These are phyloP conservation scores for Linum usitatissimum DNA, from an alignment of 345 rosid species.

Conservation along the genomic window DNA sequence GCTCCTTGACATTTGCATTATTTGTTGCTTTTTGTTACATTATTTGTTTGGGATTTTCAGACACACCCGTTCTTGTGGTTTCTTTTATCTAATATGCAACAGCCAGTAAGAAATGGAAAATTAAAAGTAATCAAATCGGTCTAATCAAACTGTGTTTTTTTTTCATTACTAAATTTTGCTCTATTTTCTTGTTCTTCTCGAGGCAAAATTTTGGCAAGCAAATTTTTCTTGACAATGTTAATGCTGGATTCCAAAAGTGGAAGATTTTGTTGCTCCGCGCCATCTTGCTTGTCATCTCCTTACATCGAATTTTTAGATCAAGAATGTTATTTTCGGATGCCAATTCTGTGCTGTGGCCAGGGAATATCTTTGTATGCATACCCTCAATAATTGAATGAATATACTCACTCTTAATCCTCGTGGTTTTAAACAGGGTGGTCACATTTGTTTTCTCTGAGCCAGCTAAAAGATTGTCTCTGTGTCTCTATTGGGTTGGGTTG, in stretches of 20 bases:
- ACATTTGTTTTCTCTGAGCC: slow-evolving; percentile 68
- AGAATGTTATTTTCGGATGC: background rate
- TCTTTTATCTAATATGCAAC: background rate
- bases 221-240: background rate
- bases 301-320: background rate
- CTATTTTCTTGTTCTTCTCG: no score
- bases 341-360: background rate
- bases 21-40: background rate
- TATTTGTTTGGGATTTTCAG: no score
- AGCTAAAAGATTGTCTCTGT: slow-evolving; percentile 60
- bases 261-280: background rate
- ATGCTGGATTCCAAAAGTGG: background rate
- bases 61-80: no score
- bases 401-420: slow-evolving; percentile 14
- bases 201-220: no score
- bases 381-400: background rate
- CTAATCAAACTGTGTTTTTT: no score
- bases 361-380: background rate
- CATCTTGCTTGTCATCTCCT: no score
- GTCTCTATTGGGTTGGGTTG: slow-evolving; percentile 65
- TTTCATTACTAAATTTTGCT: no score
- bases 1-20: slow-evolving; percentile 1
- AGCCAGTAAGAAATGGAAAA: no score
- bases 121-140: no score
- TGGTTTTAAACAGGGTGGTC: slow-evolving; percentile 47